A percentile compares a stretch with the other conserved stretches of the same genome.
Conservation (phyloP, 2,329 filamentous ascomycete species). For the Ascochyta rabiei region DNA sequence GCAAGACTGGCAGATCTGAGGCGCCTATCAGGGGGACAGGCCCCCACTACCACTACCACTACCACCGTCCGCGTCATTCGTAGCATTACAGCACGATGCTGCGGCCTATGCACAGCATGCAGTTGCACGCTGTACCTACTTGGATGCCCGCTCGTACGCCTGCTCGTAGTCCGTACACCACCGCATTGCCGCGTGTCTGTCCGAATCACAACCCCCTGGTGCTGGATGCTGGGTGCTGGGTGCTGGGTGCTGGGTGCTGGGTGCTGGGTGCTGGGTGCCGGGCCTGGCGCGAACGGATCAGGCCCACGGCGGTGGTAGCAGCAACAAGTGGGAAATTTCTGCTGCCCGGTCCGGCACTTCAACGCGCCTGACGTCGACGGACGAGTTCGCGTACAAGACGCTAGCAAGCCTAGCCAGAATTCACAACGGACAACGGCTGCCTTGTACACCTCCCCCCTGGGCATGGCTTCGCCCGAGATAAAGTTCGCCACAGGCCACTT, state of each 20-base stretch:
- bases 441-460: slow-evolving; percentile 26
- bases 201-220: not conserved
- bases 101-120: not conserved
- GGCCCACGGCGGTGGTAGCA: slow-evolving; percentile 6
- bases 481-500: slow-evolving; percentile 17
- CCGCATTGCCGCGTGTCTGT: not conserved
- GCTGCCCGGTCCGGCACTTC: slow-evolving; percentile 19
- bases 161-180: too few relatives aligned
- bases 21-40: slow-evolving; percentile 16
- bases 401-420: slow-evolving; percentile 24
- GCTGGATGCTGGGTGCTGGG: slow-evolving; percentile 4
- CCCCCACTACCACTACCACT: slow-evolving; percentile 1
- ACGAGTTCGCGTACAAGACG: slow-evolving; percentile 19
- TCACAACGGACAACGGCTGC: too few relatives aligned
- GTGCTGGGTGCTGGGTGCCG: slow-evolving; percentile 9
- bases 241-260: not conserved
- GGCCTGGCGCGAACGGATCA: slow-evolving; percentile 27
- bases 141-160: not conserved
- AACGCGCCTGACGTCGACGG: slow-evolving; percentile 35
- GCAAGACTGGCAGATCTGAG: slow-evolving; percentile 16
- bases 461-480: slow-evolving; percentile 15
- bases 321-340: slow-evolving; percentile 24
- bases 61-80: not conserved
- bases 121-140: not conserved
- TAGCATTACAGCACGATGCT: not conserved